Evolutionary conservation across 2,329 filamentous ascomycete genomes (phyloP).

Genomic region (Penicillium janthinellum): DNA sequence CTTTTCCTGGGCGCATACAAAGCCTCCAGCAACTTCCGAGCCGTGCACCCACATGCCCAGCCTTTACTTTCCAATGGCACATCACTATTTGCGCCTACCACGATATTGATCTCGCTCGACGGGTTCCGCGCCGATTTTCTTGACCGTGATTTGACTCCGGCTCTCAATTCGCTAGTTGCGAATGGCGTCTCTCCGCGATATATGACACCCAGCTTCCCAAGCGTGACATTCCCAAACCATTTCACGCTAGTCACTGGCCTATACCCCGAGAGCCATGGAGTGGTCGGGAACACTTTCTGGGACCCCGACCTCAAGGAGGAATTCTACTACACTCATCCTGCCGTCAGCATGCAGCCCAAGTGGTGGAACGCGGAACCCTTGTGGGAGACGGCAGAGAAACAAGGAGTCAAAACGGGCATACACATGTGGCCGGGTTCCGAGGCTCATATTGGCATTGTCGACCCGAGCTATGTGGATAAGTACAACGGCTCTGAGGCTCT

Average conservation of each 20-base stretch:
- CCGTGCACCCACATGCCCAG: slow-evolving; percentile 25
- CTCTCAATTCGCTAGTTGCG: slow-evolving; percentile 73
- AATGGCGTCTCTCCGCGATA: slow-evolving; percentile 87
- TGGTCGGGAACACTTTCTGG: slow-evolving; percentile 95
- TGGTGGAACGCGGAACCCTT: slow-evolving; percentile 97
- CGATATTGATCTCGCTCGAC: slow-evolving; percentile 89
- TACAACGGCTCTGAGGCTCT: slow-evolving; percentile 79
- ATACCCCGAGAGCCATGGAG: slow-evolving; percentile 87
- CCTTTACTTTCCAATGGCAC: slow-evolving; percentile 72
- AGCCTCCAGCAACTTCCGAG: slow-evolving; percentile 48
- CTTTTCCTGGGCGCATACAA: slow-evolving; percentile 60
- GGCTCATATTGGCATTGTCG: slow-evolving; percentile 73
- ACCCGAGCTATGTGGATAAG: slow-evolving; percentile 79
- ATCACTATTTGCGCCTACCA: slow-evolving; percentile 84
- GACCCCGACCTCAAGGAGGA: slow-evolving; percentile 74
- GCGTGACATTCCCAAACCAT: slow-evolving; percentile 95
- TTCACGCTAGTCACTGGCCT: slow-evolving; percentile 90
- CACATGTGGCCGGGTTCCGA: slow-evolving; percentile 99
- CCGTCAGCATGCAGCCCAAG: slow-evolving; percentile 74
- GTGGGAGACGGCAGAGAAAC: slow-evolving; percentile 88
- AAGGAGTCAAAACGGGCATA: slow-evolving; percentile 75
- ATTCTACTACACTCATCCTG: slow-evolving; percentile 83
- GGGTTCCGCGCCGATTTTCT: slow-evolving; percentile 96
- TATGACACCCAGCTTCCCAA: slow-evolving; percentile 93
- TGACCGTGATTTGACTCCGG: slow-evolving; percentile 78